A percentile compares a stretch with the other conserved stretches of the same genome.
Conservation (phyloP, 129 eudicot genomes). For the Heracleum sosnowskyi region DNA sequence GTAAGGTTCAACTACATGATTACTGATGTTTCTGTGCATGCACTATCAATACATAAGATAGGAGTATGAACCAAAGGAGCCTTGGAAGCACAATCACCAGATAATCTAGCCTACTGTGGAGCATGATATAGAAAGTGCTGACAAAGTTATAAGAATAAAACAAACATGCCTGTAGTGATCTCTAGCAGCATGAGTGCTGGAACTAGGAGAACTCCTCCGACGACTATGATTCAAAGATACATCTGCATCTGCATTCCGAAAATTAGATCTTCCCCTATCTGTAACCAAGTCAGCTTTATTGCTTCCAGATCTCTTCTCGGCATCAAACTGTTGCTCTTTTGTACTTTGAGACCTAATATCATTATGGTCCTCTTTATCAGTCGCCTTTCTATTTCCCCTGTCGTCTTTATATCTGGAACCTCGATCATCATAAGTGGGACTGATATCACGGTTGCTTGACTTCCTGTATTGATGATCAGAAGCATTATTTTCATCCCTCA, state of each 20-base stretch:
- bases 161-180: slow-evolving; percentile 60
- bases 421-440: slow-evolving; percentile 56
- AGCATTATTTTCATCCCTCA: slow-evolving; percentile 57
- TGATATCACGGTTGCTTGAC: slow-evolving; percentile 41
- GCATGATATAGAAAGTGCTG: neutral
- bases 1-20: neutral
- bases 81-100: neutral
- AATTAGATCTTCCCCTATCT: slow-evolving; percentile 54
- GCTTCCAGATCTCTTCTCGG: slow-evolving; percentile 46
- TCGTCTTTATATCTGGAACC: slow-evolving; percentile 61
- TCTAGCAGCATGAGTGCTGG: slow-evolving; percentile 46
- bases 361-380: slow-evolving; percentile 53
- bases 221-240: slow-evolving; percentile 36
- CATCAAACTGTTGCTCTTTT: slow-evolving; percentile 50
- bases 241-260: slow-evolving; percentile 50
- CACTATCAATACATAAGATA: neutral
- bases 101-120: neutral
- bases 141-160: neutral
- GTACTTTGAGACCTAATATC: slow-evolving; percentile 49
- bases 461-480: slow-evolving; percentile 45
- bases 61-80: neutral
- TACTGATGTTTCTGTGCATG: neutral
- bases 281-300: slow-evolving; percentile 39
- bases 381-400: slow-evolving; percentile 51
- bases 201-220: slow-evolving; percentile 63